A percentile compares a stretch with the other conserved stretches of the same genome.
Conservation (phyloP, 2,329 filamentous ascomycete species). For the Microsporum ferrugineum region DNA sequence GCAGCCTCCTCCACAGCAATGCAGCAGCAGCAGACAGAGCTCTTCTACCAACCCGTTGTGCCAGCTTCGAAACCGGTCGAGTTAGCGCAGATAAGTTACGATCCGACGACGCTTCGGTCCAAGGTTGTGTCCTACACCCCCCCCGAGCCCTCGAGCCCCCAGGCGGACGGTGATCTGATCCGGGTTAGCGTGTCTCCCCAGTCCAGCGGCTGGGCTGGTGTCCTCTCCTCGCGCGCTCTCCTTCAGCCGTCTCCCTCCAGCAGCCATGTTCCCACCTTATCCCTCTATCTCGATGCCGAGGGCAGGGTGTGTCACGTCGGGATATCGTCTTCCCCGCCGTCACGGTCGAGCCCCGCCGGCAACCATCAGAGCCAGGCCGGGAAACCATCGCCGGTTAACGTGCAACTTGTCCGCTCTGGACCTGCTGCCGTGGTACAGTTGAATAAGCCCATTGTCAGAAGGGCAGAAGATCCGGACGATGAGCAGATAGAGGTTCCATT, state of each 20-base stretch:
- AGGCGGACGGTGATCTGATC: conserved; percentile 35
- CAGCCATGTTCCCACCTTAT: conserved; percentile 19
- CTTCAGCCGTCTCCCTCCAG: conserved; percentile 2
- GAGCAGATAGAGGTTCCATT: conserved; percentile 24
- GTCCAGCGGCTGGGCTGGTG: conserved; percentile 31
- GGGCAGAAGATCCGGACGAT: conserved; percentile 26
- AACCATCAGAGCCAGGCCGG: neutral
- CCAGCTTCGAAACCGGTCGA: conserved; percentile 23
- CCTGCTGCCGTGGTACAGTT: conserved; percentile 29
- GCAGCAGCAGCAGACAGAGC: conserved; percentile 21
- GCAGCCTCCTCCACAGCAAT: conserved; percentile 14
- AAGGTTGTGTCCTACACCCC: conserved; percentile 31
- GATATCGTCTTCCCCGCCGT: conserved; percentile 17
- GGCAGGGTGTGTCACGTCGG: conserved; percentile 33
- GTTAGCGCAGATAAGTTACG: conserved; percentile 34
- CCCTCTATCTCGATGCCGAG: conserved; percentile 29
- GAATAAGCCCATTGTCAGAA: conserved; percentile 30
- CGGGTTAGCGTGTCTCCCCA: conserved; percentile 42
- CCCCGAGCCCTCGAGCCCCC: conserved; percentile 15
- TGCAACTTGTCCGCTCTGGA: conserved; percentile 26
- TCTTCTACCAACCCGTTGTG: conserved; percentile 30
- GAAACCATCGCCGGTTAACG: conserved; percentile 13
- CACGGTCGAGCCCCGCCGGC: neutral
- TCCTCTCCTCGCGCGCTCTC: conserved; percentile 26
- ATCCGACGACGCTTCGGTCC: conserved; percentile 27